Conservation (phyloP, 2,329 filamentous ascomycete species). For the Dactylonectria macrodidyma region DNA sequence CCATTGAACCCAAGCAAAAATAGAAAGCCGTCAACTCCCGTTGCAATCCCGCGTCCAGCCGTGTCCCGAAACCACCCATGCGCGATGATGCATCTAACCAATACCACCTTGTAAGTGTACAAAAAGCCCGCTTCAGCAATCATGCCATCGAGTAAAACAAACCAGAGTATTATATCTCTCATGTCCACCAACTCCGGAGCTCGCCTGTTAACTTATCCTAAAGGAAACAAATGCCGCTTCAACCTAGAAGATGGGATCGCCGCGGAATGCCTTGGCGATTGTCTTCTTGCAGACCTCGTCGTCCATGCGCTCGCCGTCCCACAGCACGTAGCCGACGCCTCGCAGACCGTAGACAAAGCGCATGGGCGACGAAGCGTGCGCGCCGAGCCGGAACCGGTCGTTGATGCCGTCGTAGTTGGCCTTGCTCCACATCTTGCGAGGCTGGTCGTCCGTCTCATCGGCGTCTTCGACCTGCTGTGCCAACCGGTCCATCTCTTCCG, state of each 20-base stretch:
- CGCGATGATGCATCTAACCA: slow-evolving; percentile 3
- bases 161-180: background rate
- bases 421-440: slow-evolving; percentile 38
- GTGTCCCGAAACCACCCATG: background rate
- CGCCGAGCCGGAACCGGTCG: slow-evolving; percentile 36
- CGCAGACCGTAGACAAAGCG: slow-evolving; percentile 39
- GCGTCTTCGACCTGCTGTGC: slow-evolving; percentile 36
- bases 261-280: slow-evolving; percentile 38
- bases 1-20: background rate
- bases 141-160: background rate
- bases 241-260: slow-evolving; percentile 35
- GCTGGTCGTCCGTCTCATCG: slow-evolving; percentile 33
- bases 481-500: slow-evolving; percentile 40
- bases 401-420: slow-evolving; percentile 36
- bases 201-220: too few species aligned
- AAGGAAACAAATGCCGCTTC: background rate
- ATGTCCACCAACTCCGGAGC: background rate
- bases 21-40: slow-evolving; percentile 9
- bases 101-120: too few species aligned
- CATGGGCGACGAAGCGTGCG: slow-evolving; percentile 36
- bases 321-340: slow-evolving; percentile 41
- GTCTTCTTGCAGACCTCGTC: slow-evolving; percentile 33
- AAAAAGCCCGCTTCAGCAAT: slow-evolving; percentile 8
- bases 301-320: slow-evolving; percentile 40
- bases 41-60: slow-evolving; percentile 3